These are phyloP conservation scores for Bondarzewia mesenterica DNA, from an alignment of 1,284 basidiomycete species.

Conservation along the genomic window DNA sequence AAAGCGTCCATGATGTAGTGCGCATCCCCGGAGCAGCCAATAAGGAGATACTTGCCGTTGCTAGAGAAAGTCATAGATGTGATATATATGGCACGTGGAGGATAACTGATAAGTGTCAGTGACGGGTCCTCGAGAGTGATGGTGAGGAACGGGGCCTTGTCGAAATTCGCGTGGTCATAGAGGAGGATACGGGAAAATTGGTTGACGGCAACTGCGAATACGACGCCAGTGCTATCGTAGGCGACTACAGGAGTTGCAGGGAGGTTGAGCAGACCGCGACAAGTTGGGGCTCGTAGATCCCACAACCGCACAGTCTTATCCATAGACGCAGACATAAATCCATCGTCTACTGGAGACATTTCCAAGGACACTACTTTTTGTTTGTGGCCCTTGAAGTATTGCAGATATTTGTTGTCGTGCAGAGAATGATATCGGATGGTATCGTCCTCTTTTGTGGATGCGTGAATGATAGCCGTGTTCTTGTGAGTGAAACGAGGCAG, in stretches of 20 bases:
- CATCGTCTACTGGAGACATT: conserved; percentile 89
- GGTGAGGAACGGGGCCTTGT: conserved; percentile 85
- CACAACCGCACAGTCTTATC: conserved; percentile 96
- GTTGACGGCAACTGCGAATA: conserved; percentile 92
- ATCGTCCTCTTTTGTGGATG: conserved; percentile 94
- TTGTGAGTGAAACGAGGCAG: conserved; percentile 93
- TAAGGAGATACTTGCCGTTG: conserved; percentile 84
- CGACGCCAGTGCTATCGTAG: conserved; percentile 83
- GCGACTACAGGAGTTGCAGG: conserved; percentile 79
- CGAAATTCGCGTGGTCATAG: conserved; percentile 85
- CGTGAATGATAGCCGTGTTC: conserved; percentile 77
- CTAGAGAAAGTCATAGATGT: conserved; percentile 89
- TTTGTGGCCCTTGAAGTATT: conserved; percentile 95
- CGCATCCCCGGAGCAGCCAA: conserved; percentile 87
- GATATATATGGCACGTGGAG: conserved; percentile 84
- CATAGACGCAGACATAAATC: conserved; percentile 89
- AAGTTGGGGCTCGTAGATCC: conserved; percentile 81
- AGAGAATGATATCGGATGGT: conserved; percentile 92
- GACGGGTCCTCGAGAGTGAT: conserved; percentile 79
- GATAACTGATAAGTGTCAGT: conserved; percentile 63
- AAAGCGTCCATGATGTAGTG: conserved; percentile 93
- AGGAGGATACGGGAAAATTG: conserved; percentile 78
- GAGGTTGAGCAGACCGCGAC: conserved; percentile 65
- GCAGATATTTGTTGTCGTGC: conserved; percentile 93
- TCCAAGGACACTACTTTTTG: conserved; percentile 84